Evolutionary conservation across 2,329 filamentous ascomycete genomes (phyloP), one percentile per base, ranked within the genome.

Genomic region (Penicillium sp.): DNA sequence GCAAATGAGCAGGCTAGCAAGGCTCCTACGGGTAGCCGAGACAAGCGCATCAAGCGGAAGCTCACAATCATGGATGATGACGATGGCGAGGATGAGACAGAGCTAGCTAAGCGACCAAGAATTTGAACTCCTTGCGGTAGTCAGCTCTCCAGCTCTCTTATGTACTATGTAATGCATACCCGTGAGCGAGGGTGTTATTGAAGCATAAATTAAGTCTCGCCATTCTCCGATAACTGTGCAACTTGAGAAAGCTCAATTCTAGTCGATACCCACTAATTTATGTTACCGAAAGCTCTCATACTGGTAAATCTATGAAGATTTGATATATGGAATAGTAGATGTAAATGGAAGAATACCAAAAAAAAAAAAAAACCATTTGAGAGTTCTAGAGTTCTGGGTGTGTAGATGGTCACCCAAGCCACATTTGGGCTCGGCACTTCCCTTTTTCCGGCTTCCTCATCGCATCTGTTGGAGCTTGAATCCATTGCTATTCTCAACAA

Each of bases 61-160:
- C 61, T 64, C 31, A 52, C 61, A 1, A 45, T 66, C 30, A 53
- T 57, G 65, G 57, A 67, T 35, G 47, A 67, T 61, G 45, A 68
- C 58, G 57, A 70, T 56, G 44, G 65, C 55, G 65, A 65, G 56
- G 65, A 63, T 46, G 64, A 66, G 6, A 55, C 59, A 16, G 65
- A 65, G 44, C 53, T 59, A 37, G 60, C 66, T 28, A 75, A 75
- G 60, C 69, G 70, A 19, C 60, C 68, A 22, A 75, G 71, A 63
- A 61, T 65, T 30, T 73, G 40, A 37, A 19, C 37, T 17, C n/a
- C 17, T 42, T n/a, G n/a, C 49, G 31, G 28, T 51, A 33, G 16
- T n/a, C 12, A 33, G 30, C 28, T 38, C 12, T 41, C 19, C 12
- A 33, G 30, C 28, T 38, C 9, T 41, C 19, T 45, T 25, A 19